Percentiles rank a stretch among this genome's conserved stretches.
These are phyloP conservation scores for Aquilaria agallochum DNA, from an alignment of 441 rosid genomes.

Conservation along the genomic window DNA sequence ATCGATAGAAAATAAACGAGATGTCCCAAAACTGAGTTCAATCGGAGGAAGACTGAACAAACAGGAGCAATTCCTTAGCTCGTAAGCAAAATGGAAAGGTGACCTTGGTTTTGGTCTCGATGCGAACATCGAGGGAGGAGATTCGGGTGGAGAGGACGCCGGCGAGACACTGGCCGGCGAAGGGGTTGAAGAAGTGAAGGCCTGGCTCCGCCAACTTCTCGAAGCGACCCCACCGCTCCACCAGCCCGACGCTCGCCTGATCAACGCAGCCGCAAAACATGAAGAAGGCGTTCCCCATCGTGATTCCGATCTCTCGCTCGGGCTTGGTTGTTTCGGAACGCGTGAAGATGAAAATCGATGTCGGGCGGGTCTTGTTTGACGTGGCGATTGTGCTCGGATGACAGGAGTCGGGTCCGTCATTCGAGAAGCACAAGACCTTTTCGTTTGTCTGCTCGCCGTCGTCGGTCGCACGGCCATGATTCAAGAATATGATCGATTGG, in stretches of 20 bases:
- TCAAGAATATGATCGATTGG: too few relatives aligned
- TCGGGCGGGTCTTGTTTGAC: not conserved
- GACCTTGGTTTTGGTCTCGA: slow-evolving; percentile 97
- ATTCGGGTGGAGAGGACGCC: slow-evolving; percentile 93
- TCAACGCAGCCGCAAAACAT: slow-evolving; percentile 60
- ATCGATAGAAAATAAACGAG: too few relatives aligned
- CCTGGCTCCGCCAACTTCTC: slow-evolving; percentile 86
- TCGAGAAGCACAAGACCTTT: not conserved
- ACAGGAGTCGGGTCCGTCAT: not conserved
- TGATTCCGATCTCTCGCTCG: not conserved
- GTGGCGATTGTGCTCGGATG: too few relatives aligned
- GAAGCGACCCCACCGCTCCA: slow-evolving; percentile 94
- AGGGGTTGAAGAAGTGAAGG: slow-evolving; percentile 65
- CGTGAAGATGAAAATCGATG: too few relatives aligned
- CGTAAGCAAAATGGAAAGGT: too few relatives aligned
- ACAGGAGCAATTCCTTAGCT: too few relatives aligned
- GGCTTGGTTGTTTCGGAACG: not conserved
- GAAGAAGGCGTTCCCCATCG: slow-evolving; percentile 66
- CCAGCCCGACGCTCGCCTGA: slow-evolving; percentile 82
- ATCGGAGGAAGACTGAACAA: too few relatives aligned
- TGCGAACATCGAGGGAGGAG: slow-evolving; percentile 80
- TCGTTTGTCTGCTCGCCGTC: too few relatives aligned
- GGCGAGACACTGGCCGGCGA: slow-evolving; percentile 67
- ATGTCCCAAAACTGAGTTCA: too few relatives aligned
- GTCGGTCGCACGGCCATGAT: too few relatives aligned